These are phyloP conservation scores for Ceratobasidium sp. DNA, from an alignment of 1,284 basidiomycete species.

Conservation along the genomic window DNA sequence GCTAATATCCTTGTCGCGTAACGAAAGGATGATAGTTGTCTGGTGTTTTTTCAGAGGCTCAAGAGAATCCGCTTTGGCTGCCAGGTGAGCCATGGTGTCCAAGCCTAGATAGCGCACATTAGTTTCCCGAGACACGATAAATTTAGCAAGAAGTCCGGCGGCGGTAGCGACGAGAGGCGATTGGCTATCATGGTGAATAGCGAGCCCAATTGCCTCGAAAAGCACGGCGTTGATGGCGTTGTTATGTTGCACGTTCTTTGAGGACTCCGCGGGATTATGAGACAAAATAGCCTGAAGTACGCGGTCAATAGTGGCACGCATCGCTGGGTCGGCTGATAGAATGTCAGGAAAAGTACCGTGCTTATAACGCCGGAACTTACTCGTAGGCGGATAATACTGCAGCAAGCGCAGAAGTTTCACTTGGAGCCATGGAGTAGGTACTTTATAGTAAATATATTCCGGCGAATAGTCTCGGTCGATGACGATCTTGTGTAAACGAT, in stretches of 20 bases:
- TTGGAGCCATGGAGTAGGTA: conserved; percentile 98
- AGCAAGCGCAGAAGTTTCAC: conserved; percentile 93
- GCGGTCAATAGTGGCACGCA: conserved; percentile 82
- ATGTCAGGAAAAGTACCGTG: not conserved
- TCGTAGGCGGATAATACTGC: conserved; percentile 95
- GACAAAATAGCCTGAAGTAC: conserved; percentile 90
- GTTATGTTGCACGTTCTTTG: conserved; percentile 97
- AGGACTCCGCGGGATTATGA: conserved; percentile 75
- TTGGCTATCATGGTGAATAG: conserved; percentile 95
- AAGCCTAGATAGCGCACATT: conserved; percentile 98
- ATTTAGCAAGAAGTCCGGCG: conserved; percentile 92
- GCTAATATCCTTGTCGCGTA: conserved; percentile 97
- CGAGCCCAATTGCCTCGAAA: conserved; percentile 97
- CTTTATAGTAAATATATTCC: conserved; percentile 96
- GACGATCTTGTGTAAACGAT: conserved; percentile 88
- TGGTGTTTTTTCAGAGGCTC: conserved; percentile 96
- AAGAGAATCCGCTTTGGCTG: conserved; percentile 90
- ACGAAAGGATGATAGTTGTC: conserved; percentile 91
- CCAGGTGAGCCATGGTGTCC: conserved; percentile 98
- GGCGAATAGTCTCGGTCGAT: conserved; percentile 90
- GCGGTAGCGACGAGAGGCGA: conserved; percentile 91
- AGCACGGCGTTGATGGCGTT: conserved; percentile 99
- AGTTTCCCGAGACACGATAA: conserved; percentile 98
- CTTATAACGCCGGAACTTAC: conserved; percentile 61
- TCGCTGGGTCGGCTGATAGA: conserved; percentile 80